These are phyloP conservation scores for Babesia ovata DNA, from an alignment of 169 alveolate species.

Conservation along the genomic window DNA sequence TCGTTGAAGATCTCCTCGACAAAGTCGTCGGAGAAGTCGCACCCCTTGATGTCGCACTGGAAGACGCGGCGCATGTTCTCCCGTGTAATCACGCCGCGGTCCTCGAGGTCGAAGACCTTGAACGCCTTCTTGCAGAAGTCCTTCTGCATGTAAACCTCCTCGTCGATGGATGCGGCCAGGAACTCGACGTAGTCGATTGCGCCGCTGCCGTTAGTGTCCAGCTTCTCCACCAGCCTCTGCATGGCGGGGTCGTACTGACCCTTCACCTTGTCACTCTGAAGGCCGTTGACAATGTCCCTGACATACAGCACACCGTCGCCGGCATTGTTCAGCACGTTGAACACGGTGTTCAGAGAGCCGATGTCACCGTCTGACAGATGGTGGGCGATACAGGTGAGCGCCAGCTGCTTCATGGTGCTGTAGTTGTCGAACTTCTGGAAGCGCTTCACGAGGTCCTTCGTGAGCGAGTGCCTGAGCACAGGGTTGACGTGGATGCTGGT, in stretches of 20 bases:
- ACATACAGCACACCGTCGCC: constrained; percentile 90
- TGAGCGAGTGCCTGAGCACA: constrained; percentile 59
- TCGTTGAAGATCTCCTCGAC: constrained; percentile 65
- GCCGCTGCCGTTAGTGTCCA: constrained; percentile 89
- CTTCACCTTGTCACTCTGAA: constrained; percentile 74
- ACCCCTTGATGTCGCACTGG: constrained; percentile 23
- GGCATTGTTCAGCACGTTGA: constrained; percentile 88
- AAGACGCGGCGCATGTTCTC: constrained; percentile 75
- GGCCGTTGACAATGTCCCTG: constrained; percentile 68
- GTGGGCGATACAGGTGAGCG: constrained; percentile 92
- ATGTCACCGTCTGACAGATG: constrained; percentile 88
- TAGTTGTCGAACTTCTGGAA: constrained; percentile 86
- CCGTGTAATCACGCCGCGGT: constrained; percentile 87
- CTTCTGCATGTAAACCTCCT: constrained; percentile 81
- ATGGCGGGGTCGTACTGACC: constrained; percentile 54
- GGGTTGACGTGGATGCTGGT: constrained; percentile 39
- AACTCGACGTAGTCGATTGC: constrained; percentile 93
- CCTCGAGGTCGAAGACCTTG: constrained; percentile 89
- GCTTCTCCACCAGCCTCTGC: constrained; percentile 75
- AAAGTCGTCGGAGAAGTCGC: constrained; percentile 48
- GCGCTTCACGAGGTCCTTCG: constrained; percentile 78
- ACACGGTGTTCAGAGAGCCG: constrained; percentile 85
- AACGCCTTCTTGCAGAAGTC: constrained; percentile 89
- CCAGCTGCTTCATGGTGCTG: constrained; percentile 88
- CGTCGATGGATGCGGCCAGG: constrained; percentile 92